Base-by-base conservation (phyloP, 192 early-diverging fungal genomes). In the Geranomyces michiganensis region DNA sequence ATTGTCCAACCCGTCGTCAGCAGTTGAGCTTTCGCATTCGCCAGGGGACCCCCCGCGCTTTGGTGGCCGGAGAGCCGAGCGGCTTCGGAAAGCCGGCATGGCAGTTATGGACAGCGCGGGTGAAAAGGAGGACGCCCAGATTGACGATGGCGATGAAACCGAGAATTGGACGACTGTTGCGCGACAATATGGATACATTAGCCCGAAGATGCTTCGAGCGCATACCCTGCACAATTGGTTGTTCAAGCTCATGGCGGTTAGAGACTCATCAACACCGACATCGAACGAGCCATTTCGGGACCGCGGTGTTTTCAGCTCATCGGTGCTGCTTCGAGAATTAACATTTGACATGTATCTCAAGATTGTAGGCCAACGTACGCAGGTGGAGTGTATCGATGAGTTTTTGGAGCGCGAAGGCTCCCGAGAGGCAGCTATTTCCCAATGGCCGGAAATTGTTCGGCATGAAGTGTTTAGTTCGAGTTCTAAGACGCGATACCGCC, bases 281-380 rank as follows among this genome's bases (percentile, higher is more conserved):
- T 47, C 55, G 14, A 59, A 17, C 12, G 65, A 56, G 19, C 73
- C 73, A 12, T 68, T 47, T 22, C 12, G 56, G 24, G 68, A 68
- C 32, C 58, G 73, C 22, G 65, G 73, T 15, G 41, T 68, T 13
- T 68, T 74, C 31, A 62, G 55, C 7, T 29, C 64, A 0, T 24
- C 53, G 9, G 26, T 65, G 71, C 55, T 74, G 1, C 68, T 65
- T 48, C 65, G 71, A n/a, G 73, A 76, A n/a, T 65, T 82, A 63
- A 30, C 77, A 0, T 71, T 82, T n/a, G 75, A 79, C 45, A 29
- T 82, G 24, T 82, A 67, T 68, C 68, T 82, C 44, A 78, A 71
- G 43, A 30, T 61, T 14, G 51, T 82, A 8, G 80, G 80, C 19
- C 63, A 65, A 33, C n/a, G 13, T 0, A 17, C 19, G 12, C 19